These are phyloP conservation scores for Veloboletus limbatus DNA, from an alignment of 1,284 basidiomycete genomes.

Conservation along the genomic window DNA sequence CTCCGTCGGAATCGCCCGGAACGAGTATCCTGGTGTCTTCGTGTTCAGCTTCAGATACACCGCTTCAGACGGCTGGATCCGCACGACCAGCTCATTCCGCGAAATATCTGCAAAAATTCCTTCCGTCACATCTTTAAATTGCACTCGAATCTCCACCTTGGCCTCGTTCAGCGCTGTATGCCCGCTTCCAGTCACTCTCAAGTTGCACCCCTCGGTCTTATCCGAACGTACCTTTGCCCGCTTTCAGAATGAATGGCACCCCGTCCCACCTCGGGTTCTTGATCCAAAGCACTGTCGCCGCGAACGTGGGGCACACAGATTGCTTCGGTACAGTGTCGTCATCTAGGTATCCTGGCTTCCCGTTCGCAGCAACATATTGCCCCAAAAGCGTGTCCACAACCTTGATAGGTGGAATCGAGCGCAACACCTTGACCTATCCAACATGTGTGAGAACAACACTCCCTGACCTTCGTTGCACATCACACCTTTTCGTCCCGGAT, in stretches of 20 bases:
- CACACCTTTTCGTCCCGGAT: constrained; percentile 94
- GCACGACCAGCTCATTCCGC: constrained; percentile 92
- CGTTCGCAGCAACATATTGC: constrained; percentile 85
- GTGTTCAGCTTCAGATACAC: constrained; percentile 95
- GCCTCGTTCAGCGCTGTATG: constrained; percentile 85
- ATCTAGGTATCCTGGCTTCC: constrained; percentile 96
- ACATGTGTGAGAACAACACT: constrained; percentile 15
- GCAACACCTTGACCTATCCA: constrained; percentile 87
- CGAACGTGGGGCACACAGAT: constrained; percentile 91
- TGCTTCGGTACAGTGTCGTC: constrained; percentile 91
- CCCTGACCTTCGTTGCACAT: constrained; percentile 14
- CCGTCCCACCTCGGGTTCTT: constrained; percentile 97
- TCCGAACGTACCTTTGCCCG: constrained; percentile 80
- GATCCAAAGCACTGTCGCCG: constrained; percentile 85
- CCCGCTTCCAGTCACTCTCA: constrained; percentile 7
- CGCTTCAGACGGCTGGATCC: constrained; percentile 93
- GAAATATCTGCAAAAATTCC: constrained; percentile 96
- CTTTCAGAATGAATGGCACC: constrained; percentile 95
- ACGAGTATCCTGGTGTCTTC: constrained; percentile 88
- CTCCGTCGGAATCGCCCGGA: constrained; percentile 88
- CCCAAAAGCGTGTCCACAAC: constrained; percentile 81
- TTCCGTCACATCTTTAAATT: constrained; percentile 94
- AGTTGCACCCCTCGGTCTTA: constrained; percentile 3
- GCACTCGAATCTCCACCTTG: constrained; percentile 95
- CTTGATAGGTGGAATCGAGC: constrained; percentile 82